Percentiles rank a stretch among this genome's conserved stretches.
phyloP scores from a whole-genome alignment of 108 stramenopile species.

The Nitzschia sp. region DNA sequence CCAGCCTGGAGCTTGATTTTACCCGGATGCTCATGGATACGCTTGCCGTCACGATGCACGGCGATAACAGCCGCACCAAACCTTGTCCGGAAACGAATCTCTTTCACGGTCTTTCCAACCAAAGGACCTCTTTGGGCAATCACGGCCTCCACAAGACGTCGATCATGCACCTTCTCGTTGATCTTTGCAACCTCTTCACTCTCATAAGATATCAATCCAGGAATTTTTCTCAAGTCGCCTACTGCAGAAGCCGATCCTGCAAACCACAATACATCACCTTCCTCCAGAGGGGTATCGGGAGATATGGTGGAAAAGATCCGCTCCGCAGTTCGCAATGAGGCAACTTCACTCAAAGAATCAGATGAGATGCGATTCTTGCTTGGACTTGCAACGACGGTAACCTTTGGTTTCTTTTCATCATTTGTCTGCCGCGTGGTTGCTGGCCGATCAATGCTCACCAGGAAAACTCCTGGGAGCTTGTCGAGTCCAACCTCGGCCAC shows the following conservation, averaged over 20 bases:
- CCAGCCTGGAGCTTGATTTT: constrained; percentile 81
- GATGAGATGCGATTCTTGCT: constrained; percentile 11
- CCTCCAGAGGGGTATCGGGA: constrained; percentile 36
- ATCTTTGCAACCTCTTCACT: constrained; percentile 73
- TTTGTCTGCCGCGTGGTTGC: neutral
- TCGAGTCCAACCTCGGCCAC: constrained; percentile 57
- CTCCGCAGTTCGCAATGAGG: constrained; percentile 9
- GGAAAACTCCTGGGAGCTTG: constrained; percentile 66
- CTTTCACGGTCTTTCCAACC: constrained; percentile 75
- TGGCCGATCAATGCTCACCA: constrained; percentile 85
- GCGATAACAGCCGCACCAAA: constrained; percentile 89
- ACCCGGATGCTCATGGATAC: constrained; percentile 83
- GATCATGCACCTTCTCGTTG: constrained; percentile 69
- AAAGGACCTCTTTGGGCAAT: constrained; percentile 71
- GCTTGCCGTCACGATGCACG: constrained; percentile 73
- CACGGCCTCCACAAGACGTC: constrained; percentile 82
- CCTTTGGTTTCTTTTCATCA: neutral
- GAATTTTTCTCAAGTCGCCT: constrained; percentile 75
- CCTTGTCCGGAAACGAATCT: constrained; percentile 70
- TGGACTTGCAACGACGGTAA: neutral
- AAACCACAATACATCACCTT: constrained; percentile 76
- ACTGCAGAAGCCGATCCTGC: constrained; percentile 50
- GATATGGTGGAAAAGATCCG: constrained; percentile 28
- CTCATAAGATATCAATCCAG: constrained; percentile 66
- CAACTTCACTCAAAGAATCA: constrained; percentile 59